Conservation (phyloP, 78 protist genomes). For the Dictyostelium intermedium region DNA sequence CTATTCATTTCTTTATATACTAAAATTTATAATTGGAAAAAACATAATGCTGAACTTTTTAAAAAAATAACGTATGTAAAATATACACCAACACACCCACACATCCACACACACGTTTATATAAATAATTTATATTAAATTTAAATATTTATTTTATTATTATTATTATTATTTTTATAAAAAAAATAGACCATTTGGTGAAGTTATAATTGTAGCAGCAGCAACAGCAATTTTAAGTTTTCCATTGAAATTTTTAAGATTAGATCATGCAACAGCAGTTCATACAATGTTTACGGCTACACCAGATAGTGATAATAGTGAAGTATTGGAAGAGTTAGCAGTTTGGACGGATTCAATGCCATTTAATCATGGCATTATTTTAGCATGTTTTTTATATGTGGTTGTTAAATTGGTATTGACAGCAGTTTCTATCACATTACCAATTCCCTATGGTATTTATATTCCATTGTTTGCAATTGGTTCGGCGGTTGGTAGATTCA, state of each 20-base stretch:
- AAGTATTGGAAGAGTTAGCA: slow-evolving; percentile 37
- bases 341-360: slow-evolving; percentile 64
- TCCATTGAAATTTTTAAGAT: slow-evolving; percentile 56
- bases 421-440: slow-evolving; percentile 65
- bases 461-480: slow-evolving; percentile 85
- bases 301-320: slow-evolving; percentile 3
- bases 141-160: background rate
- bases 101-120: too few species aligned
- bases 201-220: slow-evolving; percentile 50
- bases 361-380: slow-evolving; percentile 31
- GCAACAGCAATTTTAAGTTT: slow-evolving; percentile 35
- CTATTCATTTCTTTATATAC: slow-evolving; percentile 38
- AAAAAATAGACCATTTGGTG: slow-evolving; percentile 48
- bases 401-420: slow-evolving; percentile 66
- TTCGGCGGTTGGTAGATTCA: slow-evolving; percentile 84
- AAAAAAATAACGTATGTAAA: slow-evolving; percentile 31
- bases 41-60: slow-evolving; percentile 40
- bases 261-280: slow-evolving; percentile 75
- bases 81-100: too few species aligned
- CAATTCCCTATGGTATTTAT: slow-evolving; percentile 86
- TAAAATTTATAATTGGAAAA: slow-evolving; percentile 63
- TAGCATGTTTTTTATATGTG: slow-evolving; percentile 62
- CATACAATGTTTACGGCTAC: slow-evolving; percentile 66
- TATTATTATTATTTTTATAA: background rate
- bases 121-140: background rate